Base-by-base conservation (phyloP, 306 rosid genomes). In the Crotalaria pallida region DNA sequence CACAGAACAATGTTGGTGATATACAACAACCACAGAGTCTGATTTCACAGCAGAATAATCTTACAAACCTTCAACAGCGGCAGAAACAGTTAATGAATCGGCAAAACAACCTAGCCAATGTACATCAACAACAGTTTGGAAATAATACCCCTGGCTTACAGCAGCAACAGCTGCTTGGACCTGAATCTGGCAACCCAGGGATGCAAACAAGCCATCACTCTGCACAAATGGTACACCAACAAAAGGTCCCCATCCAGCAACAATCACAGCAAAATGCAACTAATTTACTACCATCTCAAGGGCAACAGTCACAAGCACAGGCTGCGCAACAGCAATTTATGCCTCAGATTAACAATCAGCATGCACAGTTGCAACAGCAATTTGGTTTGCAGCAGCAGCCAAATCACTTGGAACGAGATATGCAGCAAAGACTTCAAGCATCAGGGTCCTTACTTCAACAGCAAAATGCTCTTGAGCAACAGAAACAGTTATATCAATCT, bases 101-200 rank as follows among this genome's bases (percentile, higher is more conserved):
- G 76, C 98, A 88, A 78, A 87, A 52, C 78, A 87, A 76, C 78
- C 81, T 81, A 23, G 76, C 96, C 17, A 90, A 85, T 78, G 44
- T 85, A 59, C 96, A 88, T 85, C 99, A 88, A 67, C 91, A 83
- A 69, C 96, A 90, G 84, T 75, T 88, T 66, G 94, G 94, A 74
- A 84, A 80, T 72, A 87, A 81, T 72, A 86, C 83, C 71, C 45
- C 89, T 59, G 96, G 90, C 67, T 82, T 90, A 44, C 96, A 82
- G 67, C 92, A 88, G 52, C 89, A 81, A 12, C 88, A 76, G 49
- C 48, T 79, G 74, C 81, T 85, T 60, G 88, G 86, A 71, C 63
- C 83, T 73, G 96, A 90, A 75, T 70, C 88, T 29, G 85, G 92
- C 67, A 88, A 80, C 87, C 76, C 96, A 68, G 77, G 83, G 73